Conservation (phyloP, 805 yeast genomes). For the Saturnispora silvae region DNA sequence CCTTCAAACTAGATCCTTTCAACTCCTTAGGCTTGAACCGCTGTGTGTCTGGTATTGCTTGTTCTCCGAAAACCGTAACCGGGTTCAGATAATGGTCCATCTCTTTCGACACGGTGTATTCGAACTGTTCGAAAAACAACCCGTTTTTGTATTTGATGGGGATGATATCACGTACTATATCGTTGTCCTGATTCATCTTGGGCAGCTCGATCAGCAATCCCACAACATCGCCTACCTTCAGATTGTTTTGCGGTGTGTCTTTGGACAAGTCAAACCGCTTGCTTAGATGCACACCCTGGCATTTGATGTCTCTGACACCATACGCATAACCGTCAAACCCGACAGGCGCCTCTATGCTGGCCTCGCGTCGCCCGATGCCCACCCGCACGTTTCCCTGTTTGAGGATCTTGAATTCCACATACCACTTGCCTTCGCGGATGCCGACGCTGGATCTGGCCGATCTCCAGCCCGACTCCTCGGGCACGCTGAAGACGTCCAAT, state of each 20-base stretch:
- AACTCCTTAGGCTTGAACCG: constrained; percentile 39
- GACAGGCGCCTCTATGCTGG: constrained; percentile 86
- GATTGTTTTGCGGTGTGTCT: constrained; percentile 21
- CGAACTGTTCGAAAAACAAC: constrained; percentile 75
- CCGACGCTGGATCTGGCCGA: constrained; percentile 65
- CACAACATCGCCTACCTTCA: constrained; percentile 68
- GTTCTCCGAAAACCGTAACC: constrained; percentile 59
- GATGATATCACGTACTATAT: constrained; percentile 62
- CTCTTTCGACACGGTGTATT: constrained; percentile 55
- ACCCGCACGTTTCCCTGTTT: constrained; percentile 46
- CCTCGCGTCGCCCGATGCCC: constrained; percentile 80
- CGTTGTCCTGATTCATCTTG: constrained; percentile 31
- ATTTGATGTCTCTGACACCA: constrained; percentile 71
- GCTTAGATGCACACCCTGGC: constrained; percentile 67
- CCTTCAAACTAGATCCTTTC: constrained; percentile 47
- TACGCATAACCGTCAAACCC: constrained; percentile 94
- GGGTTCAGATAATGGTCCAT: constrained; percentile 72
- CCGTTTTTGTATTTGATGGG: constrained; percentile 76
- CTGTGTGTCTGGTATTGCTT: constrained; percentile 43
- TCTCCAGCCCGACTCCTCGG: constrained; percentile 57
- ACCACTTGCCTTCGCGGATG: constrained; percentile 68
- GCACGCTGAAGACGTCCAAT: constrained; percentile 40
- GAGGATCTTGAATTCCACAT: constrained; percentile 60
- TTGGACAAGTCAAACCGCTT: constrained; percentile 42
- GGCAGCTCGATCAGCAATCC: constrained; percentile 76